A percentile compares a stretch with the other conserved stretches of the same genome.
Evolutionary conservation across 1,139 yeast species (phyloP).

Genomic region (Yamadazyma sp.): DNA sequence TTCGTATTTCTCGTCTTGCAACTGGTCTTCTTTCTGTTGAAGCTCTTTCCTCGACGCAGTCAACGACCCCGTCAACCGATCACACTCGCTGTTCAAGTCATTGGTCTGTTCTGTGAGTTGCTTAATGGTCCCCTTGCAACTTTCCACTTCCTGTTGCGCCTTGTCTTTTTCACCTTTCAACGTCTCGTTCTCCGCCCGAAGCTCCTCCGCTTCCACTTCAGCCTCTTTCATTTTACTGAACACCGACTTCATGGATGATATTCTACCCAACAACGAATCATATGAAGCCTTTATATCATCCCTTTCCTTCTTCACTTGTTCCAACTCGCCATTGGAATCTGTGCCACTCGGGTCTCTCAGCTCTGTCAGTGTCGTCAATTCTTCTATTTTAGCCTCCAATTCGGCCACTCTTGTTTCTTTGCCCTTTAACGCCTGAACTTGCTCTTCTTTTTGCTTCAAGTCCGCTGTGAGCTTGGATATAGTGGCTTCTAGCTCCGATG

Average conservation of each 20-base stretch:
- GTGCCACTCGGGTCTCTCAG: background rate
- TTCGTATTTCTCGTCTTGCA: conserved; percentile 49
- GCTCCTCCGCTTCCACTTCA: conserved; percentile 64
- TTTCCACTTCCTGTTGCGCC: conserved; percentile 13
- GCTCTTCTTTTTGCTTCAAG: conserved; percentile 5
- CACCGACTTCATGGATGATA: conserved; percentile 77
- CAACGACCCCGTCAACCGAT: conserved; percentile 54
- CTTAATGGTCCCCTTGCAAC: conserved; percentile 12
- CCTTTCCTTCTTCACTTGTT: conserved; percentile 44
- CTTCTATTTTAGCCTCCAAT: conserved; percentile 3
- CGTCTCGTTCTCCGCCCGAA: conserved; percentile 44
- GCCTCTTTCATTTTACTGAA: conserved; percentile 76
- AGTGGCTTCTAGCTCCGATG: background rate
- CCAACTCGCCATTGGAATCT: conserved; percentile 4
- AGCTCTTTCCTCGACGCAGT: conserved; percentile 45
- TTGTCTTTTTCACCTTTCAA: conserved; percentile 12
- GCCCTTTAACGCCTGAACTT: background rate
- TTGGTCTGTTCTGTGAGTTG: conserved; percentile 52
- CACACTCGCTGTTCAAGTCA: conserved; percentile 66
- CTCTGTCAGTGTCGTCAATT: background rate
- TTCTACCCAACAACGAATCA: conserved; percentile 68
- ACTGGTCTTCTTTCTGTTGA: conserved; percentile 40
- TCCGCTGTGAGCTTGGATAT: conserved; percentile 1
- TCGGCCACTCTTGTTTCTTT: conserved; percentile 6
- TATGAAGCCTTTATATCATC: conserved; percentile 71